A percentile compares a stretch with the other conserved stretches of the same genome.
phyloP scores from a whole-genome alignment of 257 asterid species.

The Nicotiana tomentosiformis region DNA sequence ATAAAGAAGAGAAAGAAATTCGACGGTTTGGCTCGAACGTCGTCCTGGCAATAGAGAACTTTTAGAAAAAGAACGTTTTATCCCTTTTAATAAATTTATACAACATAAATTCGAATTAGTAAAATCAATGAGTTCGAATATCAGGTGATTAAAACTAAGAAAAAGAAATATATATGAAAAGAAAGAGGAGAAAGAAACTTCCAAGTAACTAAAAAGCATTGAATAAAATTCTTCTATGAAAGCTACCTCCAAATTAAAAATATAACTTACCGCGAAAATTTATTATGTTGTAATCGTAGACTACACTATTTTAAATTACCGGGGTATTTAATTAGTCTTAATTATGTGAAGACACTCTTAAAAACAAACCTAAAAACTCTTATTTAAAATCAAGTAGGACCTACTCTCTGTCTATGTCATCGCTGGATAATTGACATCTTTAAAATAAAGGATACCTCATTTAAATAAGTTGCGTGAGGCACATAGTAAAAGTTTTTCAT shows the following conservation, averaged over 20 bases:
- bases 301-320: not conserved
- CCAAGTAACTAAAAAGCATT: not conserved
- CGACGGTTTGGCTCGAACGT: too few relatives aligned
- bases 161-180: not conserved
- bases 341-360: not conserved
- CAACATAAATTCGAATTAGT: too few relatives aligned
- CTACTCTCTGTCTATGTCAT: not conserved
- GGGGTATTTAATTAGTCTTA: not conserved
- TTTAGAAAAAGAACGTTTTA: too few relatives aligned
- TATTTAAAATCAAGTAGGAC: not conserved
- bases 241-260: not conserved
- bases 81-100: too few relatives aligned
- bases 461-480: slow-evolving; percentile 15
- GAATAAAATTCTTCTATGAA: not conserved
- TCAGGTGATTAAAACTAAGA: not conserved
- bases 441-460: not conserved
- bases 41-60: too few relatives aligned
- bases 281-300: not conserved
- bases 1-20: too few relatives aligned
- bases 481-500: slow-evolving; percentile 26
- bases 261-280: not conserved
- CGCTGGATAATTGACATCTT: not conserved
- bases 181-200: not conserved
- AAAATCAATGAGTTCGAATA: too few relatives aligned
- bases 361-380: not conserved